These are phyloP conservation scores for Lentinula sp. DNA, from an alignment of 768 basidiomycete genomes.

Conservation along the genomic window DNA sequence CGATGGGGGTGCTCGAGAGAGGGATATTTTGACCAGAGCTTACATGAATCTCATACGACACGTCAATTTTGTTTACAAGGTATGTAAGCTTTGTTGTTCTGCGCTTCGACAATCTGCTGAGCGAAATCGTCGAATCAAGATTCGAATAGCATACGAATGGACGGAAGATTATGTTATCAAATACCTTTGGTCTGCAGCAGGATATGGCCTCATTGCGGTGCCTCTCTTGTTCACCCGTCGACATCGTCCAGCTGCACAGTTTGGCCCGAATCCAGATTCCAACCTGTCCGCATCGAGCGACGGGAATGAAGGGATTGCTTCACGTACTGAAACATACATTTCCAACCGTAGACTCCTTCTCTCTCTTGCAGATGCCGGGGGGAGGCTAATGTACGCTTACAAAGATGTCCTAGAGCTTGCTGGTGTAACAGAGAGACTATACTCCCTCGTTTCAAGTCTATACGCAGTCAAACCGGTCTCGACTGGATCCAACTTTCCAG, in stretches of 20 bases:
- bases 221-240: slow-evolving; percentile 75
- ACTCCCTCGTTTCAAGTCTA: slow-evolving; percentile 64
- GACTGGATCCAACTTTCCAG: slow-evolving; percentile 34
- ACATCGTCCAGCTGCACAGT: slow-evolving; percentile 21
- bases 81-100: slow-evolving; percentile 16
- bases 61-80: slow-evolving; percentile 89
- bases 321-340: slow-evolving; percentile 64
- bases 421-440: slow-evolving; percentile 86
- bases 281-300: background rate
- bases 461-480: slow-evolving; percentile 66
- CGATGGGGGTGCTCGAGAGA: slow-evolving; percentile 80
- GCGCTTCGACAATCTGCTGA: background rate
- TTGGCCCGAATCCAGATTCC: background rate
- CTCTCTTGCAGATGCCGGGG: slow-evolving; percentile 95
- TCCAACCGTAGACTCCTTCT: slow-evolving; percentile 87
- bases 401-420: slow-evolving; percentile 95
- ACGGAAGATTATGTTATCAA: slow-evolving; percentile 97
- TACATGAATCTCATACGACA: slow-evolving; percentile 82
- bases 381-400: slow-evolving; percentile 93
- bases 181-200: slow-evolving; percentile 71
- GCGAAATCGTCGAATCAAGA: slow-evolving; percentile 31
- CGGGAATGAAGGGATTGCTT: slow-evolving; percentile 1
- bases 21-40: slow-evolving; percentile 70
- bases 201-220: slow-evolving; percentile 87
- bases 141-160: slow-evolving; percentile 90